A percentile compares a stretch with the other conserved stretches of the same genome.
These are phyloP conservation scores for Pleurozium schreberi DNA, from an alignment of 225 moss, liverwort and hornwort species.

Conservation along the genomic window DNA sequence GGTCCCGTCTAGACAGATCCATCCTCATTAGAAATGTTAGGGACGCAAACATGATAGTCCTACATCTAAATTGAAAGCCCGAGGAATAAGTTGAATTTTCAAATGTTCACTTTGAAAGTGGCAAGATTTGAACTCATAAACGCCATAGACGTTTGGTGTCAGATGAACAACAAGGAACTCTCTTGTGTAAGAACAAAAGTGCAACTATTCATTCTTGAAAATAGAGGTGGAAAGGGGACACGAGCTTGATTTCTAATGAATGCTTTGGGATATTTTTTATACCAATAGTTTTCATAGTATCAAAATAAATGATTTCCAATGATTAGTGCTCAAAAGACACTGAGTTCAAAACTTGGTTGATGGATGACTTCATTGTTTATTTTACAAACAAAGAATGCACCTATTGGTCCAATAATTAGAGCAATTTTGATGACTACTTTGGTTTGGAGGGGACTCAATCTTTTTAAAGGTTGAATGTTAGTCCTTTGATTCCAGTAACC, in stretches of 20 bases:
- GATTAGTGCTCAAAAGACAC: too few relatives aligned
- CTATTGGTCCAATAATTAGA: neutral
- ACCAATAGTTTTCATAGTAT: too few relatives aligned
- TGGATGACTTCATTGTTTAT: neutral
- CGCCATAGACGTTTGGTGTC: rapidly evolving
- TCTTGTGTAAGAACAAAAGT: too few relatives aligned
- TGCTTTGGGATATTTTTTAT: too few relatives aligned
- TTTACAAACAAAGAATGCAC: neutral
- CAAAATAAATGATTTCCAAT: too few relatives aligned
- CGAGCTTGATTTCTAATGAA: too few relatives aligned
- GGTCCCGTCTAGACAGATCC: neutral
- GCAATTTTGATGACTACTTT: neutral
- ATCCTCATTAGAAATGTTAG: neutral
- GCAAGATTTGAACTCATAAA: neutral
- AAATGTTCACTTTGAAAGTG: neutral
- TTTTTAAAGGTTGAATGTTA: too few relatives aligned
- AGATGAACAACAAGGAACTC: too few relatives aligned
- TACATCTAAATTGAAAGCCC: neutral
- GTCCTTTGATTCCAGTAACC: too few relatives aligned
- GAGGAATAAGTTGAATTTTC: neutral
- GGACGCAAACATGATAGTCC: neutral
- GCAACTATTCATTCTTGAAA: too few relatives aligned
- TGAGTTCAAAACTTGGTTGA: neutral
- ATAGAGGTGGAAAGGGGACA: too few relatives aligned
- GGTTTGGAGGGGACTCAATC: neutral